Evolutionary conservation across 2,329 filamentous ascomycete species (phyloP).

Genomic region (Penicillium expansum): DNA sequence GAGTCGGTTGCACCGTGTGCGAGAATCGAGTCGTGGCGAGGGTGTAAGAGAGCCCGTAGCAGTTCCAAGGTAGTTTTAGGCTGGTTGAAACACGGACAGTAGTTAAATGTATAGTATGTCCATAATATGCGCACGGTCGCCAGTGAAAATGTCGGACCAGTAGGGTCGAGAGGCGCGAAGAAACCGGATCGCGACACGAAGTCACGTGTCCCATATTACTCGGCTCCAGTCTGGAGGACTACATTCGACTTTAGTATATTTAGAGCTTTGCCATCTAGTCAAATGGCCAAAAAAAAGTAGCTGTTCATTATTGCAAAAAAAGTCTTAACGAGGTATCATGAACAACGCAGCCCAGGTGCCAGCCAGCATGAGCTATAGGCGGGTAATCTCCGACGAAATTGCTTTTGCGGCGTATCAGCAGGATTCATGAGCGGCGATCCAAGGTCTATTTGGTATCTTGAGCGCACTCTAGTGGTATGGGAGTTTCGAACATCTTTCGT

Average conservation of each 20-base stretch:
- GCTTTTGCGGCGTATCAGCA: not conserved
- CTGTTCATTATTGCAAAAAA: conserved; percentile 10
- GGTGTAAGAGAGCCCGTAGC: not conserved
- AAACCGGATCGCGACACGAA: conserved; percentile 25
- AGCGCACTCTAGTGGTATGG: not conserved
- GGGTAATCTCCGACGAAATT: not conserved
- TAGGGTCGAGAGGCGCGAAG: conserved; percentile 8
- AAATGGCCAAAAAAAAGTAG: not conserved
- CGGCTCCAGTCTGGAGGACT: not conserved
- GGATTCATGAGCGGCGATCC: not conserved
- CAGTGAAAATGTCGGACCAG: not conserved
- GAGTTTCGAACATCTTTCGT: not conserved
- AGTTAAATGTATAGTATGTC: conserved; percentile 14
- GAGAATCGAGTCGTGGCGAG: not conserved
- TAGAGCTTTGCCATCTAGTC: not conserved
- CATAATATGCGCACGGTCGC: not conserved
- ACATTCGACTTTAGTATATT: not conserved
- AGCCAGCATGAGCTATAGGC: conserved; percentile 7
- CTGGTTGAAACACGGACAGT: not conserved
- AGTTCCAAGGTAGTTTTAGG: not conserved
- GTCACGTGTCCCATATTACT: conserved; percentile 20
- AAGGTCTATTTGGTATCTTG: not conserved
- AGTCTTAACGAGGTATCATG: conserved; percentile 9
- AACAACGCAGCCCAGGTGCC: conserved; percentile 6
- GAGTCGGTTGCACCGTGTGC: not conserved